A percentile compares a stretch with the other conserved stretches of the same genome.
These are phyloP conservation scores for Blastobotrys chiropterorum DNA, from an alignment of 805 yeast species.

Conservation along the genomic window DNA sequence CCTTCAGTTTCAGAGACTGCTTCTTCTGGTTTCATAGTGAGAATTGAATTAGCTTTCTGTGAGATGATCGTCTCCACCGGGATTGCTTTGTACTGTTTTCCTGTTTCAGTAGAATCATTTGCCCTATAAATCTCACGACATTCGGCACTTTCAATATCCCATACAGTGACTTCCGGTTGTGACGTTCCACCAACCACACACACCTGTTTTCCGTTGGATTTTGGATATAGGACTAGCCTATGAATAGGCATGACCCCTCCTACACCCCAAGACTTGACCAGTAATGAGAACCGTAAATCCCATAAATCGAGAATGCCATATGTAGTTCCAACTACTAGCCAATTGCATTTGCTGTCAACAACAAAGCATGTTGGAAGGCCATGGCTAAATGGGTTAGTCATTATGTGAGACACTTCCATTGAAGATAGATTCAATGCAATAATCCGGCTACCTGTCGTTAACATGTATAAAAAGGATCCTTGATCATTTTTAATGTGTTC, in stretches of 20 bases:
- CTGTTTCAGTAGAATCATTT: slow-evolving; percentile 8
- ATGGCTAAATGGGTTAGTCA: slow-evolving; percentile 53
- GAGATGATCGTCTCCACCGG: background rate
- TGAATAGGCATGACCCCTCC: slow-evolving; percentile 45
- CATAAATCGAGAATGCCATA: slow-evolving; percentile 71
- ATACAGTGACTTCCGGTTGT: slow-evolving; percentile 53
- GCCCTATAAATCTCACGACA: slow-evolving; percentile 43
- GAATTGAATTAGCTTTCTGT: background rate
- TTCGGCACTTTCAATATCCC: slow-evolving; percentile 65
- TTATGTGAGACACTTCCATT: slow-evolving; percentile 36
- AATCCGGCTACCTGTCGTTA: slow-evolving; percentile 52
- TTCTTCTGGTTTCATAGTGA: background rate
- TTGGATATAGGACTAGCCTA: slow-evolving; percentile 41
- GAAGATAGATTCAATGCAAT: slow-evolving; percentile 50
- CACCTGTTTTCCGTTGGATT: slow-evolving; percentile 39
- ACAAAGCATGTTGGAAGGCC: slow-evolving; percentile 63
- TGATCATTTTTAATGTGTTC: slow-evolving; percentile 37
- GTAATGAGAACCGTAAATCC: slow-evolving; percentile 66
- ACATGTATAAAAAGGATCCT: slow-evolving; percentile 40
- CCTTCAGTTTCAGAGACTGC: background rate
- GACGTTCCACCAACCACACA: slow-evolving; percentile 65
- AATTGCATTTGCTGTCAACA: slow-evolving; percentile 45
- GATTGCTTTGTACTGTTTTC: slow-evolving; percentile 1
- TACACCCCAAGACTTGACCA: slow-evolving; percentile 58
- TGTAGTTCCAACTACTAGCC: slow-evolving; percentile 71